Evolutionary conservation across 768 basidiomycete genomes (phyloP), one percentile per base, ranked within the genome.

Genomic region (Phlebiopsis flavidoalba): DNA sequence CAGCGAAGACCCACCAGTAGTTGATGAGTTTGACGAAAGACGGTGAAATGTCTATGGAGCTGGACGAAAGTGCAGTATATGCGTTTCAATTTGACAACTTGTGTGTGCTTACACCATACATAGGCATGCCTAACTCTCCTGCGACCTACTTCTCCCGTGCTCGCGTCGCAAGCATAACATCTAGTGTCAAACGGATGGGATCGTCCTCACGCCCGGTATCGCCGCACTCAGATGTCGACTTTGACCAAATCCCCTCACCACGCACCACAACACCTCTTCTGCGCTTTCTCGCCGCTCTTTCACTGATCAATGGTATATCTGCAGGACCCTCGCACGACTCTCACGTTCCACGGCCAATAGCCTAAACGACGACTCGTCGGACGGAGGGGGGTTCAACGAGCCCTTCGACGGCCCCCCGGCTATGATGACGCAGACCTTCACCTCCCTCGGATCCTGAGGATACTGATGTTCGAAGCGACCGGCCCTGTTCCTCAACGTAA

Each of bases 1-100:
- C 69, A 0, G 63, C 69, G 14, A 65, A 66, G 43, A 69, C 71
- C 3, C n/a, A n/a, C 74, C 74, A 12, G 65, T 66, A 22, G 73
- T 56, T 64, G 72, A 73, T 37, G 73, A 78, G 26, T 75, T 79
- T 14, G 77, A 82, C 21, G 74, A 79, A n/a, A 49, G 72, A 86
- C 60, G 89, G 87, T 8, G 89, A 90, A 66, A 84, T 85, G 79
- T 86, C 85, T 11, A 91, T 93, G 91, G 87, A 89, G 56, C 61
- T 92, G 43, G 85, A 81, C 33, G 85, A 89, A 63, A 88, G 89
- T 89, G 70, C n/a, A 71, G 84, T 77, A 17, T 5, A 57, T 33
- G 65, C 40, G 46, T 31, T 36, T 50, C 11, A 48, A 46, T 40
- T n/a, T 3, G 24, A 55, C 40, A 45, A 31, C 2, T 31, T 33